These are phyloP conservation scores for Carnegiea gigantea DNA, from an alignment of 179 eudicot species.

Conservation along the genomic window DNA sequence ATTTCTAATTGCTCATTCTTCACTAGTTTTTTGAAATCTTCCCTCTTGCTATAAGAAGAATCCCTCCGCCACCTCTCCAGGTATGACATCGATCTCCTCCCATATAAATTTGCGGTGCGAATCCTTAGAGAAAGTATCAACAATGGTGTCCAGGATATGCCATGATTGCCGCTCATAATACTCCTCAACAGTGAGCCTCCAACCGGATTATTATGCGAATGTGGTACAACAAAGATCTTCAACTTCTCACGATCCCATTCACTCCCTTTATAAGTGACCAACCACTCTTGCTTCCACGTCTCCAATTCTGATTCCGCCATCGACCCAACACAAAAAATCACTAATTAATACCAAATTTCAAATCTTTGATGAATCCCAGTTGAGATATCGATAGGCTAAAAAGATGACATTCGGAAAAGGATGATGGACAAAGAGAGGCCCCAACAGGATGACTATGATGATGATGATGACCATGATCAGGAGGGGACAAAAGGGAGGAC, in stretches of 20 bases:
- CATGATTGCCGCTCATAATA: slow-evolving; percentile 80
- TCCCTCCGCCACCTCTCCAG: slow-evolving; percentile 99
- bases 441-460: not conserved
- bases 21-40: slow-evolving; percentile 61
- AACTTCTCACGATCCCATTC: too few species aligned
- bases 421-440: not conserved
- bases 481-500: not conserved
- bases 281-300: slow-evolving; percentile 97
- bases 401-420: not conserved
- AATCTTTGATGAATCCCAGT: not conserved
- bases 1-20: slow-evolving; percentile 87
- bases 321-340: slow-evolving; percentile 17
- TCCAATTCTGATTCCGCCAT: slow-evolving; percentile 8
- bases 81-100: slow-evolving; percentile 99
- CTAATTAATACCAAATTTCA: not conserved
- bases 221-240: slow-evolving; percentile 87
- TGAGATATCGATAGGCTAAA: not conserved
- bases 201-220: slow-evolving; percentile 99
- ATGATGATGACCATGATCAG: not conserved
- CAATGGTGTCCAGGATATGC: slow-evolving; percentile 90
- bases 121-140: slow-evolving; percentile 92
- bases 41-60: slow-evolving; percentile 66
- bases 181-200: slow-evolving; percentile 95
- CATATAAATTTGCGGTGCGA: slow-evolving; percentile 87
- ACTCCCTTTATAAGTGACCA: slow-evolving; percentile 62